Base-by-base conservation (phyloP, 2,329 filamentous ascomycete genomes). In the Verticillium zaregamsianum region DNA sequence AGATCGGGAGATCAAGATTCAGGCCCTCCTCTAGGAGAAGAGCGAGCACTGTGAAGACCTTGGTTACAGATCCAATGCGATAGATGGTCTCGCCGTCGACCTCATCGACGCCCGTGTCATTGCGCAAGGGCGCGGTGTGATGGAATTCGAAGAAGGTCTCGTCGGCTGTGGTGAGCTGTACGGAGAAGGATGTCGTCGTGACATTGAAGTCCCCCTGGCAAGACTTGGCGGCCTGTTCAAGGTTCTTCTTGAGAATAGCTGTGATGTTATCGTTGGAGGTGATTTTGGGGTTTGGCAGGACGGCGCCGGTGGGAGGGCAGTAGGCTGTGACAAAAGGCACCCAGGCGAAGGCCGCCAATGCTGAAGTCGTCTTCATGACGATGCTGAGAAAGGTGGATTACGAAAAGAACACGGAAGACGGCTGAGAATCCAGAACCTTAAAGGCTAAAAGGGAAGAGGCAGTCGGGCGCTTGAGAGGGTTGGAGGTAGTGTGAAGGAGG, bases 1-100 rank as follows among this genome's bases (percentile, higher is more conserved):
- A 65, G 33, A 55, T 33, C 2, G 59, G 58, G 20, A 33, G 33
- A 9, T 59, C 52, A 12, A 58, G 37, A 32, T 66, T 65, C 58
- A 73, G 69, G 1, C 68, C 67, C 2, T 68, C 67, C 33, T 68
- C 70, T 0, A 65, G 67, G 20, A 78, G 63, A 14, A 75, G 69
- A 0, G 73, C 55, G 25, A 76, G 71, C 20, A 77, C 72, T 0
- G 78, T 78, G 65, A 75, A 76, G 20, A 79, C 61, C 62, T 80
- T 81, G 1, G 76, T 78, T 32, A 77, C 59, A 57, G 77, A 80
- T 0, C 73, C 77, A 17, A 79, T 69, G 11, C 79, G 74, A 64
- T 78, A 80, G 2, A 80, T 71, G 0, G 74, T 79, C 61, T 81
- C 68, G 8, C 71, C 71, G 35, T 76, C 71, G 3, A 81, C 70